Conservation (phyloP, 768 basidiomycete species). For the Suillus americanus region DNA sequence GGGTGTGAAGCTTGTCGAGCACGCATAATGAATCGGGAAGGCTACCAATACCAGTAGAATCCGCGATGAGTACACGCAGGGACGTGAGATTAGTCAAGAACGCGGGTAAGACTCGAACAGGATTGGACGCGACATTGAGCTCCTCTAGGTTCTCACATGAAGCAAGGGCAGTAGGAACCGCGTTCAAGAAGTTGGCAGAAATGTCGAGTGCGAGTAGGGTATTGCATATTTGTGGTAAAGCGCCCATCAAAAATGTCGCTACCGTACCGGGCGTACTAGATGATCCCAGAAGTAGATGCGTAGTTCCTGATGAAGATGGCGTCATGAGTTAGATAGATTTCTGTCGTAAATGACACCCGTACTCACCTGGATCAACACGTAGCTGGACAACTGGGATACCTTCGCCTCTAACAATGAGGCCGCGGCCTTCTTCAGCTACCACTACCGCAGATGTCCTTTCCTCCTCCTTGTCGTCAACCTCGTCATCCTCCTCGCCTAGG, state of each 20-base stretch:
- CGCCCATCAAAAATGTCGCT: conserved; percentile 67
- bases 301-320: conserved; percentile 62
- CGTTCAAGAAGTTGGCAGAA: conserved; percentile 81
- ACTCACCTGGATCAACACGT: conserved; percentile 71
- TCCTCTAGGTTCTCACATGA: conserved; percentile 85
- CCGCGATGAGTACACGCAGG: conserved; percentile 89
- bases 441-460: conserved; percentile 77
- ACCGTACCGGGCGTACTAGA: conserved; percentile 76
- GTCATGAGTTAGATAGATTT: not conserved
- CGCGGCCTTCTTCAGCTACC: conserved; percentile 81
- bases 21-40: conserved; percentile 73
- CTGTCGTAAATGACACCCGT: not conserved
- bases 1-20: conserved; percentile 81
- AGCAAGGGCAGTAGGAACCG: conserved; percentile 81
- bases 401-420: conserved; percentile 77
- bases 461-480: conserved; percentile 52
- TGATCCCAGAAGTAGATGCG: conserved; percentile 89
- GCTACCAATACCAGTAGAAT: conserved; percentile 78
- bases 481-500: conserved; percentile 51
- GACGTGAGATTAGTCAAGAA: conserved; percentile 77
- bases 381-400: conserved; percentile 60
- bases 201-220: conserved; percentile 93
- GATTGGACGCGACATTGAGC: conserved; percentile 90
- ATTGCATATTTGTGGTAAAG: conserved; percentile 69
- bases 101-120: conserved; percentile 85